Evolutionary conservation across 352 stramenopile genomes (phyloP).

Genomic region (Phytophthora capsici): DNA sequence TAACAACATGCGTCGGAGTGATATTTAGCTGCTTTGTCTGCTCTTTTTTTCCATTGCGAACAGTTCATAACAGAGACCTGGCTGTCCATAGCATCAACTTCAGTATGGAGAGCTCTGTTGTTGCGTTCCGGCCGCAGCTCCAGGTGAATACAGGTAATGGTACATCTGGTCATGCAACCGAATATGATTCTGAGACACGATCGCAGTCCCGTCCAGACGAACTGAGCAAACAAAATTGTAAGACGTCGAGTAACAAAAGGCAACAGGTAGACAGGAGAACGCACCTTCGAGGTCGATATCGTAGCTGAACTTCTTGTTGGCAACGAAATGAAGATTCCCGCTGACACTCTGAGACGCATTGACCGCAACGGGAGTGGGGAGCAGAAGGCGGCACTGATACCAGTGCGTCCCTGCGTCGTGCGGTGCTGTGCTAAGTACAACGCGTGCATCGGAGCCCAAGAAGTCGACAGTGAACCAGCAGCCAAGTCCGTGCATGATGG

Average conservation of each 20-base stretch:
- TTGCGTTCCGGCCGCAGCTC: slow-evolving; percentile 19
- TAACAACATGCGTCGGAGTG: slow-evolving; percentile 17
- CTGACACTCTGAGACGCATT: slow-evolving; percentile 91
- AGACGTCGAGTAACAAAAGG: background rate
- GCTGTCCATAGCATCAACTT: background rate
- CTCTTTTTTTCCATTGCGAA: slow-evolving; percentile 2
- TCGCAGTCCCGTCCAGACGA: slow-evolving; percentile 87
- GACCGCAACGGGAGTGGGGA: slow-evolving; percentile 91
- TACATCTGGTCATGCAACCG: slow-evolving; percentile 96
- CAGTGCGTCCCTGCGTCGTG: slow-evolving; percentile 81
- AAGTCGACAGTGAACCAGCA: slow-evolving; percentile 99
- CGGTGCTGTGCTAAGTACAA: slow-evolving; percentile 89
- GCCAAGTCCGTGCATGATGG: slow-evolving; percentile 96
- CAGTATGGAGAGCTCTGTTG: slow-evolving; percentile 24
- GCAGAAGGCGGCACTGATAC: slow-evolving; percentile 95
- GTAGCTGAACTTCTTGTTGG: slow-evolving; percentile 98
- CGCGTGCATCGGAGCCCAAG: slow-evolving; percentile 75
- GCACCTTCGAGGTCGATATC: slow-evolving; percentile 89
- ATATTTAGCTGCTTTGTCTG: slow-evolving; percentile 33
- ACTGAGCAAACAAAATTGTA: slow-evolving; percentile 48
- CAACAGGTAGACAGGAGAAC: background rate
- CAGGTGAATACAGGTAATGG: slow-evolving; percentile 86
- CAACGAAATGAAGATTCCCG: slow-evolving; percentile 91
- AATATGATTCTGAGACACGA: slow-evolving; percentile 84
- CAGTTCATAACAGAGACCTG: background rate